Evolutionary conservation across 1,284 basidiomycete genomes (phyloP), one percentile per base, ranked within the genome.

Genomic region (Xerocomus nothofagi): DNA sequence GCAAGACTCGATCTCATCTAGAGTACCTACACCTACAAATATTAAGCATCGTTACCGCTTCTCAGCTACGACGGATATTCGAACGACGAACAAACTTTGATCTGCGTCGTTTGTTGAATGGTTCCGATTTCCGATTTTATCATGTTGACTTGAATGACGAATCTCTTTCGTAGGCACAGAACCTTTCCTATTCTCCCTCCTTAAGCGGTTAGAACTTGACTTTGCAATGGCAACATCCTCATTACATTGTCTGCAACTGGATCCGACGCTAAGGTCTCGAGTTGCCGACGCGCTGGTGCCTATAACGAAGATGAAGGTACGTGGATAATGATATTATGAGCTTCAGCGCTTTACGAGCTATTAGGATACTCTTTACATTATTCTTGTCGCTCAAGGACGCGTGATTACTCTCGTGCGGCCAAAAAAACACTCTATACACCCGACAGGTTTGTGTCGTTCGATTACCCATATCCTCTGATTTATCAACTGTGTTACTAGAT

Each of bases 11-110:
- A 40, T 82, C 85, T 39, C 96, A 98, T 73, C 80, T 99, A 56
- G 95, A 98, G 67, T 95, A 96, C 69, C 77, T 99, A 9, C 88
- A 99, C 66, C 74, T 96, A 4, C 94, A 97, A 70, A 90, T 98
- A 43, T 71, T 98, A 40, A 94, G 91, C 56, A 84, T 98, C 23
- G 84, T 98, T 29, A 91, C 93, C 0, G 87, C 82, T 1, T 77
- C 86, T 8, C 94, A 98, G 67, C 76, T 99, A 5, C 79, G 81
- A 26, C 78, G 84, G 33, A 89, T 96, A 56, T 98, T 99, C 61
- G 86, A 91, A 60, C 78, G 90, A 42, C 79, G 92, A 43, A 88
- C 85, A 39, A 98, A 98, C 68, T 97, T 96, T 64, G 96, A 99
- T 63, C 73, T 98, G 10, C 76, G 93, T 32, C 77, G 93, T 33